phyloP scores from a whole-genome alignment of 768 basidiomycete species.

The Collybia sp. region DNA sequence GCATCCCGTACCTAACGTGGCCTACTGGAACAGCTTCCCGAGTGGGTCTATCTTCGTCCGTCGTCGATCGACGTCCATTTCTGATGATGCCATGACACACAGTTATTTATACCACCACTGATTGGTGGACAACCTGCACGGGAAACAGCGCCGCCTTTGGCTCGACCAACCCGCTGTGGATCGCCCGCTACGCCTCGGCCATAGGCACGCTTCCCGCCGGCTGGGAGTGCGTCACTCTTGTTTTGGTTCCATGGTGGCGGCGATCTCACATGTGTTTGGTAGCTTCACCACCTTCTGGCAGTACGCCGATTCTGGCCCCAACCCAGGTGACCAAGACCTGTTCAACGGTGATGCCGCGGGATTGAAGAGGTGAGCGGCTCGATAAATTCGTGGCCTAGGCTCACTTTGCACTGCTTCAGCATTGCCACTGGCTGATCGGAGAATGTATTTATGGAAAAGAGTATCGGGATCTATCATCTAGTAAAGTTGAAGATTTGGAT shows the following conservation, averaged over 20 bases:
- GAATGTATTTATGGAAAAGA: no score
- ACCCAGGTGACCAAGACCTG: conserved; percentile 53
- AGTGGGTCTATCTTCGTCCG: conserved; percentile 17
- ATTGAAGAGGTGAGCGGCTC: conserved; percentile 25
- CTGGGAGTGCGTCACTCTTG: conserved; percentile 34
- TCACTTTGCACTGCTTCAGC: background rate
- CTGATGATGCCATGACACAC: background rate
- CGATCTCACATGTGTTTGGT: background rate
- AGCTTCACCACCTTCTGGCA: conserved; percentile 59
- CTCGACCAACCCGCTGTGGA: conserved; percentile 52
- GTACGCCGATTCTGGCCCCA: conserved; percentile 48
- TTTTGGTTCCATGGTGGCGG: background rate
- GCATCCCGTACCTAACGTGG: background rate
- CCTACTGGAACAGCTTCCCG: conserved; percentile 28
- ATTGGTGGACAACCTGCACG: conserved; percentile 69
- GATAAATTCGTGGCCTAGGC: background rate
- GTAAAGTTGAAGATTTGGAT: no score
- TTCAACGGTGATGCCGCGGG: conserved; percentile 50
- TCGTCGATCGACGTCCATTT: background rate
- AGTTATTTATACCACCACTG: conserved; percentile 61
- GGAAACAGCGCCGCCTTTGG: conserved; percentile 50
- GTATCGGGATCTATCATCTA: no score
- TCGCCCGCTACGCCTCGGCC: conserved; percentile 46
- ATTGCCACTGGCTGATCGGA: no score
- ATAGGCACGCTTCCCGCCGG: conserved; percentile 56